Base-by-base conservation (phyloP, 2,329 filamentous ascomycete genomes). In the Penicillium glabrum region DNA sequence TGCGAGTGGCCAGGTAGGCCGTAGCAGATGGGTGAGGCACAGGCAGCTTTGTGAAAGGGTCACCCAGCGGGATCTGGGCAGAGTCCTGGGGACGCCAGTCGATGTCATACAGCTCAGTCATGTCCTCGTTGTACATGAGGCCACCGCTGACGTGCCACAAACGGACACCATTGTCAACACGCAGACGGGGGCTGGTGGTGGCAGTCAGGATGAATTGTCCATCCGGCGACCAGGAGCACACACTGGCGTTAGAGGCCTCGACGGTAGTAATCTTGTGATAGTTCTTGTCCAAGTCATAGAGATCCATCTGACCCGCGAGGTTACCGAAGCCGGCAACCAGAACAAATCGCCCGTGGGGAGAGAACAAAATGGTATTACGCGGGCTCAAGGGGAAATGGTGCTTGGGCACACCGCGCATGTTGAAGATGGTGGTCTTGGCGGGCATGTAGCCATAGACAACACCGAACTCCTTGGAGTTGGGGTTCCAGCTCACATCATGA, bases 381-480 rank as follows among this genome's bases (percentile, higher is more conserved):
- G 95, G 95, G 3, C 82, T 89, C 52, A 97, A 83, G 51, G 91
- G 86, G 77, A 99, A 97, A 58, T 84, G 90, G 77, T 97, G 91
- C 56, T 89, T 89, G 21, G 89, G 82, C 57, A 92, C 84, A 61
- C 90, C 95, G 61, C 91, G 88, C 68, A 89, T 86, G 75, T 97
- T 97, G 85, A 98, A 99, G 66, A 99, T 95, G 65, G 93, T 97
- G 3, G 93, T 95, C 83, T 98, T 98, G 54, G 95, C 91, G n/a
- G 95, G 95, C 92, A 97, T 98, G 77, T 91, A 98, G 60, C 95
- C 95, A 73, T 99, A 99, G 16, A 97, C 88, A 31, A 99, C 95
- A 71, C 92, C 93, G 70, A 99, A 99, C 76, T 98, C 93, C 79
- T 92, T 96, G 67, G 92, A 96, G 77, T 95, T 98, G 47, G 95